Evolutionary conservation across 2,329 filamentous ascomycete species (phyloP).

Genomic region (Cylindrodendrum hubeiense): DNA sequence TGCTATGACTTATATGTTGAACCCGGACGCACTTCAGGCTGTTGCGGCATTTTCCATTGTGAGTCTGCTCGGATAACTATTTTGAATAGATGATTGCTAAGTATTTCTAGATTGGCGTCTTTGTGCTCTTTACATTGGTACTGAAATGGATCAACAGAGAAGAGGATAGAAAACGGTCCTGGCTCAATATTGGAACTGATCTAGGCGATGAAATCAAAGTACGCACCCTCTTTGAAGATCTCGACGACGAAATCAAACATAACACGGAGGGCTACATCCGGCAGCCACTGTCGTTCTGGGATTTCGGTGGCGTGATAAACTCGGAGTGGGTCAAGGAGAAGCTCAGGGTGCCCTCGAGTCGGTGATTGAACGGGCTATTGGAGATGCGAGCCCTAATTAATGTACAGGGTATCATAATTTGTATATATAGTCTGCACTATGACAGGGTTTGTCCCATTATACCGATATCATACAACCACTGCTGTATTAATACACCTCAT

Average conservation of each 20-base stretch:
- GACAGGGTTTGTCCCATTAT: too few relatives aligned
- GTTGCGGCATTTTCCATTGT: background rate
- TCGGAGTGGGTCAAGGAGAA: background rate
- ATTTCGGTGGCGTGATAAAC: too few relatives aligned
- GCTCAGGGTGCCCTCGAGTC: too few relatives aligned
- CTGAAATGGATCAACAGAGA: background rate
- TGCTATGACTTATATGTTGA: background rate
- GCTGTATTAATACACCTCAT: too few relatives aligned
- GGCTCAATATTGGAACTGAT: background rate
- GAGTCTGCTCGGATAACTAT: background rate
- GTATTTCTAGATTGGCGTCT: background rate
- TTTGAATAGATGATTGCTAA: background rate
- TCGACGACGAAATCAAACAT: background rate
- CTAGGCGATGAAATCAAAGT: background rate
- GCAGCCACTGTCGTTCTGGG: too few relatives aligned
- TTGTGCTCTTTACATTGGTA: background rate
- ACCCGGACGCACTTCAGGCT: background rate
- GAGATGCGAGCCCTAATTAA: too few relatives aligned
- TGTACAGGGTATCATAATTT: too few relatives aligned
- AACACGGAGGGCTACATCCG: background rate
- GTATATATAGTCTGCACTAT: too few relatives aligned
- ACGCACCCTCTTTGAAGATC: background rate
- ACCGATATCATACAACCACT: too few relatives aligned
- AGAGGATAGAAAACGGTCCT: too few relatives aligned
- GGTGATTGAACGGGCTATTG: too few relatives aligned